These are phyloP conservation scores for Voacanga thouarsii DNA, from an alignment of 257 asterid species.

Conservation along the genomic window DNA sequence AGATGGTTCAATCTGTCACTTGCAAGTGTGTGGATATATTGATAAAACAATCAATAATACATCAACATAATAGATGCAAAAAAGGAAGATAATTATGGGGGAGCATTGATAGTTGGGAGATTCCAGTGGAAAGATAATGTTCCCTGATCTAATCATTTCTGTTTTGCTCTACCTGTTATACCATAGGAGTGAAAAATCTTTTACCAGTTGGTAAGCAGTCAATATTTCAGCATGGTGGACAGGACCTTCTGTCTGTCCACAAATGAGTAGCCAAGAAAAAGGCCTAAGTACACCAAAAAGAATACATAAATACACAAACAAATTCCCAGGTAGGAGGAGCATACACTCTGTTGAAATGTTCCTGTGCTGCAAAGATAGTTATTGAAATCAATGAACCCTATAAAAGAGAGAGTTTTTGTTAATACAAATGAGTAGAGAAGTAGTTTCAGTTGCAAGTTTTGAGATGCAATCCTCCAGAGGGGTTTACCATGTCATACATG, in stretches of 20 bases:
- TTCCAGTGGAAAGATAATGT: constrained; percentile 30
- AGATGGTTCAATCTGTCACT: background rate
- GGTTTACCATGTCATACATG: too few species aligned
- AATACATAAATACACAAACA: constrained; percentile 8
- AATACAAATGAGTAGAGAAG: background rate
- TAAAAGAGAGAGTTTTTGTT: background rate
- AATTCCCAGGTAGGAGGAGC: background rate
- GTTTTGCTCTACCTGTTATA: constrained; percentile 24
- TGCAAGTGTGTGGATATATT: background rate
- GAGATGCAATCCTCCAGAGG: background rate
- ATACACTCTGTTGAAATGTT: background rate
- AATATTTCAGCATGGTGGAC: constrained; percentile 27
- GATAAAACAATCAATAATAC: background rate
- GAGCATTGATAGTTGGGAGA: constrained; percentile 42
- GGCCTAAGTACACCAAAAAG: constrained; percentile 8
- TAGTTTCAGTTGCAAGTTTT: constrained; percentile 1
- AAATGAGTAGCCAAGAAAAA: constrained; percentile 20
- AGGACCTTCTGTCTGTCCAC: constrained; percentile 22
- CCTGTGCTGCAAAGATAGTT: too few species aligned
- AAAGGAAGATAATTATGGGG: constrained; percentile 30
- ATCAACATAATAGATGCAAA: background rate
- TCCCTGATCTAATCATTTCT: constrained; percentile 36
- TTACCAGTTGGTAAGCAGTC: constrained; percentile 55
- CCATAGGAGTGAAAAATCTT: constrained; percentile 21
- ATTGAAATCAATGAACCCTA: background rate